Base-by-base conservation (phyloP, 495 filamentous ascomycete species). In the Penicillium robsamsonii region DNA sequence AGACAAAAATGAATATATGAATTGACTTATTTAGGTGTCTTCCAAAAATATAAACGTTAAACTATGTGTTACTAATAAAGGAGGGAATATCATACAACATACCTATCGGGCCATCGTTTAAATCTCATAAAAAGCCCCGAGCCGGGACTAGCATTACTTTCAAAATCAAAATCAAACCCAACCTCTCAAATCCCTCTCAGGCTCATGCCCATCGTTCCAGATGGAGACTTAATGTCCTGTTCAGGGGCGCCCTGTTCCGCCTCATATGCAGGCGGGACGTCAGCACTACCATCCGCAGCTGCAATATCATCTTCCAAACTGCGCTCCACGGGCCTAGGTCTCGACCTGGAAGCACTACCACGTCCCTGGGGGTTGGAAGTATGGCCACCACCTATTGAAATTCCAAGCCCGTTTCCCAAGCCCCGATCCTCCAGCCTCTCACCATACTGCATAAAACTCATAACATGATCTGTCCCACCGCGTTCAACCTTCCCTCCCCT, bases 401-500 rank as follows among this genome's bases (percentile, higher is more conserved):
- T 44, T 7, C 27, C 50, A 22, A 41, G 35, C 18, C 40, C 50
- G 5, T 24, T 15, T 13, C 22, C 17, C 15, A 18, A 5, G 24
- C 33, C 46, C 37, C 45, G 15, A 11, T 35, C 43, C 24, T 59
- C 42, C 20, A 17, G 15, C 57, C 53, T 33, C 33, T 37, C 57
- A 47, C 53, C 61, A 58, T 62, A 71, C 7, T 66, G 51, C 70
- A 73, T 70, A 25, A 75, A 75, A 31, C 72, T 75, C 70, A 73
- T 68, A 20, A 71, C 67, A 62, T 75, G 72, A 3, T 53, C 43
- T 5, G 41, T 37, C 10, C 20, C 29, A 12, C 25, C 33, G 12
- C 13, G n/a, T 15, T 37, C 42, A 37, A n/a, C n/a, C 6, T 2
- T 22, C 17, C 38, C 25, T 13, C 33, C 30, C 12, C 42, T 45